Conservation (phyloP, 1,284 basidiomycete species). For the Rhodofomes roseus region DNA sequence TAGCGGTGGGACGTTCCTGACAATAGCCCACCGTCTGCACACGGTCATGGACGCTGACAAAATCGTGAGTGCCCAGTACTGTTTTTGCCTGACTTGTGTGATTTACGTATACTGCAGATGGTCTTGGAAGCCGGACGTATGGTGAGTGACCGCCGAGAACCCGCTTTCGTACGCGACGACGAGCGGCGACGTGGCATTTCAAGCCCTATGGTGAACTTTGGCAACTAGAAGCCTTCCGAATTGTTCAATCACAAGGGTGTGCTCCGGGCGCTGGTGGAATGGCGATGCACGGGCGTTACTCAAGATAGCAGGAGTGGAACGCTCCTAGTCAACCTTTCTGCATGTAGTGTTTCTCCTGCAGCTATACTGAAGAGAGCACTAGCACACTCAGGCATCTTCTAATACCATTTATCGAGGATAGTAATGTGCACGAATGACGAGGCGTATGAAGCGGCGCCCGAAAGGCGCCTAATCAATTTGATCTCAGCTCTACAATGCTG, state of each 20-base stretch:
- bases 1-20: constrained; percentile 56
- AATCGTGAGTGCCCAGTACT: constrained; percentile 24
- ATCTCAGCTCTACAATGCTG: no score
- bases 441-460: background rate
- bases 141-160: constrained; percentile 13
- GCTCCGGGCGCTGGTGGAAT: constrained; percentile 54
- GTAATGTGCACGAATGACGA: no score
- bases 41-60: constrained; percentile 64
- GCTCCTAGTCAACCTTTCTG: no score
- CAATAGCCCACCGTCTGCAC: constrained; percentile 66
- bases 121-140: constrained; percentile 34
- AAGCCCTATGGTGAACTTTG: constrained; percentile 42
- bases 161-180: no score
- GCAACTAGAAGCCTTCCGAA: constrained; percentile 51
- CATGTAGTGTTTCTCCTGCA: no score
- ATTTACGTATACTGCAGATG: constrained; percentile 22
- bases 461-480: background rate
- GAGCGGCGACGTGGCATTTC: background rate
- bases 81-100: background rate
- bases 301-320: constrained; percentile 33
- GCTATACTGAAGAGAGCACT: no score
- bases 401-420: no score
- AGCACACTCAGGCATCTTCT: no score
- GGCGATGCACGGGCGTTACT: constrained; percentile 36
- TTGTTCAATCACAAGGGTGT: constrained; percentile 48